Evolutionary conservation across 495 filamentous ascomycete species (phyloP).

Genomic region (Aspergillus carlsbadensis): DNA sequence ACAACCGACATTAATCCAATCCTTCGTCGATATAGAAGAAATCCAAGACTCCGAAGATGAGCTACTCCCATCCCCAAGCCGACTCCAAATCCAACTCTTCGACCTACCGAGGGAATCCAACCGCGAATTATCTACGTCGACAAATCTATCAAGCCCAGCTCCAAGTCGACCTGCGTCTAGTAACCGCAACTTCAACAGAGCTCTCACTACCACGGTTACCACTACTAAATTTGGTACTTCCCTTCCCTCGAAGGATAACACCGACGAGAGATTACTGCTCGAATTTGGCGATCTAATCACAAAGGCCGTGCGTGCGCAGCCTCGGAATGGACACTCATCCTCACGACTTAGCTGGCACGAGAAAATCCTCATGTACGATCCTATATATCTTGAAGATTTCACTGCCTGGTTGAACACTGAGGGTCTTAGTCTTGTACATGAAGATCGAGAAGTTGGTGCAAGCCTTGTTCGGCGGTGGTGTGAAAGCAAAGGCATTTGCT

Average conservation of each 20-base stretch:
- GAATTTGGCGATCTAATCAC: constrained; percentile 63
- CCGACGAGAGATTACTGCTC: constrained; percentile 12
- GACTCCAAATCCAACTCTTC: constrained; percentile 25
- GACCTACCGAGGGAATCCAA: background rate
- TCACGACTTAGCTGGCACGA: constrained; percentile 69
- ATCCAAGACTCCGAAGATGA: constrained; percentile 66
- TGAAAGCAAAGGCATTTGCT: constrained; percentile 76
- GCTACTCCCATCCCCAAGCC: constrained; percentile 34
- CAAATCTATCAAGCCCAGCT: constrained; percentile 1
- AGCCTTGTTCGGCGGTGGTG: constrained; percentile 79
- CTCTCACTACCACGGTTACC: no score
- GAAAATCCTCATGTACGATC: constrained; percentile 93
- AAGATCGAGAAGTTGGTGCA: constrained; percentile 62
- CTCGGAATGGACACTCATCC: constrained; percentile 24
- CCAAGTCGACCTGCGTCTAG: background rate
- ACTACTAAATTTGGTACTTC: no score
- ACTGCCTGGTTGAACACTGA: constrained; percentile 78
- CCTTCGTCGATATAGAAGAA: constrained; percentile 49
- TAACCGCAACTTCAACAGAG: no score
- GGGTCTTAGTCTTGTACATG: constrained; percentile 57
- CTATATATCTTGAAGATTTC: constrained; percentile 85
- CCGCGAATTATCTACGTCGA: constrained; percentile 6
- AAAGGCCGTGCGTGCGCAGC: constrained; percentile 57
- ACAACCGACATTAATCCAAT: constrained; percentile 8
- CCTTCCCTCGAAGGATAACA: background rate